Conservation (phyloP, 306 rosid genomes). For the Vachellia collinsii region DNA sequence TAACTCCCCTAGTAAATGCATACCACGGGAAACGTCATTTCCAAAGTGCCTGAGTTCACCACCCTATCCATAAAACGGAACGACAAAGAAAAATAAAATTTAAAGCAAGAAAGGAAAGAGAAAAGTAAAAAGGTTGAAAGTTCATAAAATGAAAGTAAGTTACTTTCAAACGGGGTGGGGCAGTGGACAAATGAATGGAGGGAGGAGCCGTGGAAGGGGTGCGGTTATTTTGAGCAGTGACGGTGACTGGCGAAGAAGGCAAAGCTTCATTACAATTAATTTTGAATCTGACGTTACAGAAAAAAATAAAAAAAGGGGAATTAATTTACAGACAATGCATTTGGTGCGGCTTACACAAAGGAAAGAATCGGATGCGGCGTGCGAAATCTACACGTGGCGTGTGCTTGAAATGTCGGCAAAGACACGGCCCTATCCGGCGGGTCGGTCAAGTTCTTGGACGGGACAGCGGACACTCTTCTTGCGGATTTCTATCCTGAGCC, state of each 20-base stretch:
- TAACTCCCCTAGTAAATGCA: conserved; percentile 17
- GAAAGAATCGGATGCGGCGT: not conserved
- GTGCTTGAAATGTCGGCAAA: conserved; percentile 1
- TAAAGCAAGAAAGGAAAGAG: not conserved
- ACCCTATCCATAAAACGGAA: conserved; percentile 15
- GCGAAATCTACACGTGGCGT: not conserved
- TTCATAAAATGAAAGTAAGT: not conserved
- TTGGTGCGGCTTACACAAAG: not conserved
- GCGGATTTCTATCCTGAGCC: no score
- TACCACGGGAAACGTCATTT: conserved; percentile 24
- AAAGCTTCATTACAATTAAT: not conserved
- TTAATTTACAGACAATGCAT: not conserved
- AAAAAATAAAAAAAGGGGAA: not conserved
- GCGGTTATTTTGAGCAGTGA: not conserved
- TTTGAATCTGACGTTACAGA: conserved; percentile 4
- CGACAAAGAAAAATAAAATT: not conserved
- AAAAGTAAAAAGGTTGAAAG: not conserved
- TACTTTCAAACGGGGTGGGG: not conserved
- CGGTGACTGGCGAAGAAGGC: conserved; percentile 20
- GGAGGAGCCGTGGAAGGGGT: not conserved
- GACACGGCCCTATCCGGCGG: not conserved
- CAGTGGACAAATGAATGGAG: conserved; percentile 8
- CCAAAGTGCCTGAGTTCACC: conserved; percentile 34
- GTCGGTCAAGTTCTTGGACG: not conserved
- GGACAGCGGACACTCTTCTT: no score